A percentile compares a stretch with the other conserved stretches of the same genome.
phyloP scores from a whole-genome alignment of 2,329 filamentous ascomycete species.

The Pyrenophora seminiperda region DNA sequence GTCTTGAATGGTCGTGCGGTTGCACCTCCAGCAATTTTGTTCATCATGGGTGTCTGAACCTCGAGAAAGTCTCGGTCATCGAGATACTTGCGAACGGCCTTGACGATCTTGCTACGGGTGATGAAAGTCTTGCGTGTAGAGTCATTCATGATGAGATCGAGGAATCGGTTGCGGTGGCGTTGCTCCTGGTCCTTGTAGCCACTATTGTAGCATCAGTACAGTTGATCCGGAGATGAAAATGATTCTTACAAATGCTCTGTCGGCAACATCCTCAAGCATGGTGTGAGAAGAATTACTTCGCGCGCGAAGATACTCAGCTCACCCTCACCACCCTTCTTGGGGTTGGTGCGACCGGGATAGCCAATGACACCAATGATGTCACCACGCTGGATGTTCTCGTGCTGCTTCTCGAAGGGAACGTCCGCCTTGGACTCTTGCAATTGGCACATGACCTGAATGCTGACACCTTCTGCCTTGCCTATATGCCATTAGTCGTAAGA shows the following conservation, averaged over 20 bases:
- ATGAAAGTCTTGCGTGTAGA: slow-evolving; percentile 80
- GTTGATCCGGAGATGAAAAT: slow-evolving; percentile 10
- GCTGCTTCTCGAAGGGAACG: slow-evolving; percentile 80
- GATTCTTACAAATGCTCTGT: slow-evolving; percentile 64
- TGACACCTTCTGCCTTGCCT: slow-evolving; percentile 71
- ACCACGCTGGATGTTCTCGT: slow-evolving; percentile 85
- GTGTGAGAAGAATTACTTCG: slow-evolving; percentile 83
- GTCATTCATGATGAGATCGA: slow-evolving; percentile 98
- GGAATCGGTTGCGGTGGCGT: slow-evolving; percentile 88
- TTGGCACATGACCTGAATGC: slow-evolving; percentile 92
- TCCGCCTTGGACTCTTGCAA: slow-evolving; percentile 74
- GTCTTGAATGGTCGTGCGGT: slow-evolving; percentile 95
- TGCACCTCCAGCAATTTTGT: slow-evolving; percentile 91
- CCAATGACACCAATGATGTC: slow-evolving; percentile 91
- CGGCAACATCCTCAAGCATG: slow-evolving; percentile 88
- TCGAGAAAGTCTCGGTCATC: slow-evolving; percentile 87
- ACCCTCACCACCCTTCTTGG: slow-evolving; percentile 87
- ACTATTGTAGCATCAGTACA: slow-evolving; percentile 53
- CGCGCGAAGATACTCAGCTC: slow-evolving; percentile 93
- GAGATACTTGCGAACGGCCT: slow-evolving; percentile 86
- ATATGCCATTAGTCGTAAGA: slow-evolving; percentile 15
- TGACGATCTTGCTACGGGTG: slow-evolving; percentile 84
- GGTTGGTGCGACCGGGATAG: slow-evolving; percentile 82
- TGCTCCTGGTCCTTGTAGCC: slow-evolving; percentile 96
- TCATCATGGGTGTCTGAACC: slow-evolving; percentile 96